phyloP scores from a whole-genome alignment of 2,329 filamentous ascomycete species.

The Colletotrichum tanaceti region DNA sequence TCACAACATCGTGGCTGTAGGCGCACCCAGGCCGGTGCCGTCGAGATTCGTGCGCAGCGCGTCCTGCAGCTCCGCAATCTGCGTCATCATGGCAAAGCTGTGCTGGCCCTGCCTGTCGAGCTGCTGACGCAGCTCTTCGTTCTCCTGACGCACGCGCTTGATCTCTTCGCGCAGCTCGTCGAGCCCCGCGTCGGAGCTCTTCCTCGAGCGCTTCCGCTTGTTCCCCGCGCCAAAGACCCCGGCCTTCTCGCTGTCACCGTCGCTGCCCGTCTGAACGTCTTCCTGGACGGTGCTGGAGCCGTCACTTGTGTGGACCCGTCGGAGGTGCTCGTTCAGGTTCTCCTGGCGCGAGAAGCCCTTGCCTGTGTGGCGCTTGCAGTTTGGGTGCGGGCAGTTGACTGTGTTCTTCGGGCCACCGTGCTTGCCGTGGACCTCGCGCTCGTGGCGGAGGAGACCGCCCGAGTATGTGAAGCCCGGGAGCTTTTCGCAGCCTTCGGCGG shows the following conservation, averaged over 20 bases:
- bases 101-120: slow-evolving; percentile 62
- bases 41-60: slow-evolving; percentile 49
- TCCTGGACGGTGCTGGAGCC: slow-evolving; percentile 51
- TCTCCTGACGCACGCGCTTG: slow-evolving; percentile 74
- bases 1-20: slow-evolving; percentile 57
- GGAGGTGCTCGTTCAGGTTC: slow-evolving; percentile 92
- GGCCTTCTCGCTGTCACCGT: slow-evolving; percentile 59
- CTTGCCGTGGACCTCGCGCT: slow-evolving; percentile 92
- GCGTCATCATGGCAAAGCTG: slow-evolving; percentile 60
- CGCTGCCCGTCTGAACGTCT: slow-evolving; percentile 54
- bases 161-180: slow-evolving; percentile 71
- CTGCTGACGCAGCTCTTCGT: slow-evolving; percentile 66
- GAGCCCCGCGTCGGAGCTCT: slow-evolving; percentile 56
- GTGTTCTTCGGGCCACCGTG: slow-evolving; percentile 89
- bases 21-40: slow-evolving; percentile 49
- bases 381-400: slow-evolving; percentile 84
- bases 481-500: slow-evolving; percentile 85
- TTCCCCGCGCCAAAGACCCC: slow-evolving; percentile 48
- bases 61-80: slow-evolving; percentile 60
- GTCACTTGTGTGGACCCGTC: slow-evolving; percentile 81
- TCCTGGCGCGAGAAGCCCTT: slow-evolving; percentile 94
- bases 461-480: slow-evolving; percentile 95
- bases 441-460: slow-evolving; percentile 87
- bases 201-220: slow-evolving; percentile 60
- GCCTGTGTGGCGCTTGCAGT: slow-evolving; percentile 89